Conservation (phyloP, 192 early-diverging fungal species). For the Radiomyces spectabilis region DNA sequence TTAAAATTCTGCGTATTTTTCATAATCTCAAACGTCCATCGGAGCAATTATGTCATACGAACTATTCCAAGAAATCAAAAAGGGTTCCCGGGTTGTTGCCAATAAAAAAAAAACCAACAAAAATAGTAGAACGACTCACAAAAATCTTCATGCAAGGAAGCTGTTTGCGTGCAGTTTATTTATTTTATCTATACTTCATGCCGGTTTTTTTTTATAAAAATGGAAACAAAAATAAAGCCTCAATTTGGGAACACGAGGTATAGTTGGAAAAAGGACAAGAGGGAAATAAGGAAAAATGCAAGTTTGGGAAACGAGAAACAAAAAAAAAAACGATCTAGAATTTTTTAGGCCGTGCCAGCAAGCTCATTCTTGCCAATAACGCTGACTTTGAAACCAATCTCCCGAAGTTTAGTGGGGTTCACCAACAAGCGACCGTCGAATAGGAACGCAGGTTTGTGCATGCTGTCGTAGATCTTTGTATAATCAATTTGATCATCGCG, state of each 20-base stretch:
- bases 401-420: conserved; percentile 49
- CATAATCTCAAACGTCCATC: neutral
- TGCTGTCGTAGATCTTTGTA: conserved; percentile 51
- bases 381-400: conserved; percentile 74
- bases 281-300: conserved; percentile 10
- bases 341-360: conserved; percentile 23
- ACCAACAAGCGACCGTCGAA: conserved; percentile 89
- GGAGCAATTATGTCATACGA: neutral
- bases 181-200: too few relatives aligned
- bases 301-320: neutral
- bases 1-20: too few relatives aligned
- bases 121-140: too few relatives aligned
- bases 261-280: neutral
- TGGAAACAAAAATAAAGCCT: too few relatives aligned
- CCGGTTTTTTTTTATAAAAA: too few relatives aligned
- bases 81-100: neutral
- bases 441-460: conserved; percentile 81
- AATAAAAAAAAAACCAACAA: neutral
- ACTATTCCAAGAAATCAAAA: neutral
- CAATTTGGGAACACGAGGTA: neutral
- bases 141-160: too few relatives aligned
- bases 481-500: conserved; percentile 61
- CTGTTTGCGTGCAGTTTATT: too few relatives aligned
- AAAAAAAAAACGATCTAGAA: neutral
- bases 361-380: conserved; percentile 58